Percentiles rank a stretch among this genome's conserved stretches.
Evolutionary conservation across 345 rosid species (phyloP).

Genomic region (Laguncularia racemosa): DNA sequence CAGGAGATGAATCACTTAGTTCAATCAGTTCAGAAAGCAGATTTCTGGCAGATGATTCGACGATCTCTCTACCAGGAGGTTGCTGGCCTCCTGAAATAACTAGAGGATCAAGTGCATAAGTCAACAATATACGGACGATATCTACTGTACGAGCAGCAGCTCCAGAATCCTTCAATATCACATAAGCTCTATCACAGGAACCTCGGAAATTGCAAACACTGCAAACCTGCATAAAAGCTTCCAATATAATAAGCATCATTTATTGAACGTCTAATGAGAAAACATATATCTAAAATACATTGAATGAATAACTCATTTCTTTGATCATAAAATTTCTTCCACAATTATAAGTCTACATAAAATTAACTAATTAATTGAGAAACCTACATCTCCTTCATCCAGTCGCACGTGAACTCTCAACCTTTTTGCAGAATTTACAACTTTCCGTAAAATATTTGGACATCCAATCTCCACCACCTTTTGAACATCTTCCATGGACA

Average conservation of each 20-base stretch:
- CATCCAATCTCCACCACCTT: constrained; percentile 73
- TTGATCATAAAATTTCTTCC: no score
- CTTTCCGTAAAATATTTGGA: constrained; percentile 69
- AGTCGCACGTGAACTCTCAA: constrained; percentile 53
- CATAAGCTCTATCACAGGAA: constrained; percentile 90
- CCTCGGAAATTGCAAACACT: constrained; percentile 68
- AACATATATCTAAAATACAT: neutral
- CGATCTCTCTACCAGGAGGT: constrained; percentile 44
- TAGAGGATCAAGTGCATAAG: constrained; percentile 65
- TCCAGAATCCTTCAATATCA: constrained; percentile 58
- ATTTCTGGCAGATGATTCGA: constrained; percentile 57
- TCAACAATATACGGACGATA: constrained; percentile 60
- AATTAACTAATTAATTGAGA: neutral
- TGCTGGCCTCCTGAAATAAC: constrained; percentile 41
- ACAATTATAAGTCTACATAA: neutral
- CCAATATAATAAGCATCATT: constrained; percentile 6
- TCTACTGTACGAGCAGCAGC: constrained; percentile 78
- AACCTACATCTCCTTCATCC: constrained; percentile 84
- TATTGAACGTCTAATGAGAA: neutral
- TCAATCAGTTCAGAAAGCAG: constrained; percentile 66
- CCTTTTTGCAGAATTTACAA: constrained; percentile 82
- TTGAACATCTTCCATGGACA: constrained; percentile 49
- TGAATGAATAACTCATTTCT: no score
- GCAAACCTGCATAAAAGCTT: constrained; percentile 52
- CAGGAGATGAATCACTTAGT: constrained; percentile 48